Percentiles rank a stretch among this genome's conserved stretches.
These are phyloP conservation scores for Tylopilus intermedius DNA, from an alignment of 768 basidiomycete genomes.

Conservation along the genomic window DNA sequence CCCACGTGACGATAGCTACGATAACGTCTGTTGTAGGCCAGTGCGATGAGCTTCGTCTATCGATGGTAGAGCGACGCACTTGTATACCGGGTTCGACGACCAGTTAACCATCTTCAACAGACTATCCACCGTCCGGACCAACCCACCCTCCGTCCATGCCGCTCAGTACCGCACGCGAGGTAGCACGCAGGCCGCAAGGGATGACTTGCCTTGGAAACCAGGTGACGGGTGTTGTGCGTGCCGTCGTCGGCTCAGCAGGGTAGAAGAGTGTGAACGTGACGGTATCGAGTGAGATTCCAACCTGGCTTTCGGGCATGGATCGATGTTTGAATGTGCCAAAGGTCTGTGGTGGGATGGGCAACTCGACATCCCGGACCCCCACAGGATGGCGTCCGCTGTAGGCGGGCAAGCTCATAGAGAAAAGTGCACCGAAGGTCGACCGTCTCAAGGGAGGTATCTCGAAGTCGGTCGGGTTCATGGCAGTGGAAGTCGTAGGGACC, in stretches of 20 bases:
- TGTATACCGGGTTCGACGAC: slow-evolving; percentile 26
- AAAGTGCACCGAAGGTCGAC: slow-evolving; percentile 13
- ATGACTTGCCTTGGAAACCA: slow-evolving; percentile 28
- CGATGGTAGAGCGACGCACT: slow-evolving; percentile 9
- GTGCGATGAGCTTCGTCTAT: neutral
- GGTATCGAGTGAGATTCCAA: slow-evolving; percentile 28
- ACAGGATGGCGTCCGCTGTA: slow-evolving; percentile 29
- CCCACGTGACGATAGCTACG: slow-evolving; percentile 26
- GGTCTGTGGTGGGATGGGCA: slow-evolving; percentile 22
- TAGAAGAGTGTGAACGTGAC: slow-evolving; percentile 32
- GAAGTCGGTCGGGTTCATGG: no score
- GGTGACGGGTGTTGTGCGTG: neutral
- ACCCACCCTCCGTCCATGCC: slow-evolving; percentile 7
- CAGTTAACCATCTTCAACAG: slow-evolving; percentile 31
- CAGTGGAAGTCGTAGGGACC: no score
- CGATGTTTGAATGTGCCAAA: slow-evolving; percentile 28
- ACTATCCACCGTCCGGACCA: slow-evolving; percentile 30
- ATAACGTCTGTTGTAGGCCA: slow-evolving; percentile 11
- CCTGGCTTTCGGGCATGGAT: slow-evolving; percentile 15
- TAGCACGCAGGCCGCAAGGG: neutral
- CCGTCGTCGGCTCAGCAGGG: slow-evolving; percentile 17
- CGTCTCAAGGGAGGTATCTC: neutral
- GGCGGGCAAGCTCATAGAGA: slow-evolving; percentile 26
- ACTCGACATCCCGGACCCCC: slow-evolving; percentile 32
- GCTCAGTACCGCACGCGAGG: no score